Conservation (phyloP, 2,329 filamentous ascomycete genomes). For the Fusarium azukiicola region DNA sequence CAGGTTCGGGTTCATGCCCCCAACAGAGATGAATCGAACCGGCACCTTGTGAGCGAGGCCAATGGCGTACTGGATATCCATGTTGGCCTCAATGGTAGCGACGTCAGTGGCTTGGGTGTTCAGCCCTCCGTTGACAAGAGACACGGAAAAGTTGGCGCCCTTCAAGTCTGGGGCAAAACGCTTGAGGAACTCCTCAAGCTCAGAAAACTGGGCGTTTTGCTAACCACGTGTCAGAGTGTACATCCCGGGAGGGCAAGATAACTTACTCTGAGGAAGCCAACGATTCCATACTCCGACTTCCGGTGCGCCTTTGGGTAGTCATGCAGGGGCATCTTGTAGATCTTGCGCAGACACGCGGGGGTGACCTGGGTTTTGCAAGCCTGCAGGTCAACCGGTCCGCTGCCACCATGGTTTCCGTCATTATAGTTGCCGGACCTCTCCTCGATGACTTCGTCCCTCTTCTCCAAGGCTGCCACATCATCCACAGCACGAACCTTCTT, state of each 20-base stretch:
- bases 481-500: not conserved
- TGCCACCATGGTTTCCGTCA: constrained; percentile 37
- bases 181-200: constrained; percentile 77
- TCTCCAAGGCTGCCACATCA: not conserved
- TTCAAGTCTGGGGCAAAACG: constrained; percentile 73
- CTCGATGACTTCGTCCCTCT: not conserved
- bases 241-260: too few relatives aligned
- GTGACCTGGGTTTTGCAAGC: constrained; percentile 65
- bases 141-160: constrained; percentile 77
- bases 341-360: constrained; percentile 67
- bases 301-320: constrained; percentile 77
- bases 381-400: constrained; percentile 35
- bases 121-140: constrained; percentile 77
- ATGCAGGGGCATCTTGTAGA: constrained; percentile 66
- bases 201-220: constrained; percentile 74
- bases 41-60: constrained; percentile 60
- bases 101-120: constrained; percentile 68
- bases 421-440: constrained; percentile 20
- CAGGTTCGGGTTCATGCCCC: constrained; percentile 57
- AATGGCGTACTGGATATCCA: constrained; percentile 62
- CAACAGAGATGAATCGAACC: constrained; percentile 58
- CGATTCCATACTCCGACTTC: constrained; percentile 83
- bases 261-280: constrained; percentile 66
- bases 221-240: constrained; percentile 46
- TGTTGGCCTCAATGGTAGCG: constrained; percentile 61